phyloP scores from a whole-genome alignment of 176 grass and related monocot genomes.

The Bothriochloa decipiens region DNA sequence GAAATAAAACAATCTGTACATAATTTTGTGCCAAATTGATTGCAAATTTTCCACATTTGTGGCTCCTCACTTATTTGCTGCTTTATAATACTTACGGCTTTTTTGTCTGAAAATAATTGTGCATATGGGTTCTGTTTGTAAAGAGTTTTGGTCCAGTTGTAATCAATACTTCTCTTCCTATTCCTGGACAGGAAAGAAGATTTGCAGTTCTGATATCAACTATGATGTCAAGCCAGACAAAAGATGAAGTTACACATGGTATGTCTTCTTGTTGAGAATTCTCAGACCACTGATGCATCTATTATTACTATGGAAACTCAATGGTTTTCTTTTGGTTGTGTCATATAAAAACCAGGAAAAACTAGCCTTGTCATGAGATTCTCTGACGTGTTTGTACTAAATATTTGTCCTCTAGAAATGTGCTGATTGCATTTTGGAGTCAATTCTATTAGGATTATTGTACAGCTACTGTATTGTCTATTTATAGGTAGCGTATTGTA shows the following conservation, averaged over 20 bases:
- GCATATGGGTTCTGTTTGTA: background rate
- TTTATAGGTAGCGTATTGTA: too few species aligned
- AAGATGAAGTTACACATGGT: slow-evolving; percentile 97
- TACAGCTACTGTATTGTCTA: too few species aligned
- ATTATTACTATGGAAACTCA: background rate
- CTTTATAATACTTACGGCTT: background rate
- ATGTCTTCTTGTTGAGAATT: slow-evolving; percentile 27
- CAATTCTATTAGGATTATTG: too few species aligned
- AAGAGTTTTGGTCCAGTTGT: slow-evolving; percentile 24
- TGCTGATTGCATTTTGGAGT: slow-evolving; percentile 48
- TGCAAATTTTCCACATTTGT: background rate
- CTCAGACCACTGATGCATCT: background rate
- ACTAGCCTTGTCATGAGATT: slow-evolving; percentile 16
- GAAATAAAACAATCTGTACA: slow-evolving; percentile 15
- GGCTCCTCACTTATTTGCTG: background rate
- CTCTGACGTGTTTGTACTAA: slow-evolving; percentile 14
- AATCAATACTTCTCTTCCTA: slow-evolving; percentile 12
- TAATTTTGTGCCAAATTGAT: slow-evolving; percentile 1
- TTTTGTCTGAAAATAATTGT: slow-evolving; percentile 20
- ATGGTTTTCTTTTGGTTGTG: background rate
- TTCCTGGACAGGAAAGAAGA: slow-evolving; percentile 73
- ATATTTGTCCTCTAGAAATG: slow-evolving; percentile 16
- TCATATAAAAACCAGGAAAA: background rate
- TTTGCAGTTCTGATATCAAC: slow-evolving; percentile 87
- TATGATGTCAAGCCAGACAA: slow-evolving; percentile 95